Conservation (phyloP, 805 yeast genomes). For the Schizosaccharomyces lindneri region DNA sequence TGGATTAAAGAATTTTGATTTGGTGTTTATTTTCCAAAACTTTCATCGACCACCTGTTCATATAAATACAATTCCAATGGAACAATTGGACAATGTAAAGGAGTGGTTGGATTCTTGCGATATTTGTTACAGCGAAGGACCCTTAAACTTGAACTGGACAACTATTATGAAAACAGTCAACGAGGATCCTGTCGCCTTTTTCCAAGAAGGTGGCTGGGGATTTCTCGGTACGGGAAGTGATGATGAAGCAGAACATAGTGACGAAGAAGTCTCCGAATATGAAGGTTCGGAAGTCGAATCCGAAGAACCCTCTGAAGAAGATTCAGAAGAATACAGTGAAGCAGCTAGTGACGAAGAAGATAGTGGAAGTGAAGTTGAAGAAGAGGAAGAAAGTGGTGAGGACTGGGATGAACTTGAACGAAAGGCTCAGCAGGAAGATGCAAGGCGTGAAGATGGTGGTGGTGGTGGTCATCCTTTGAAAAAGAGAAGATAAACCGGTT, state of each 20-base stretch:
- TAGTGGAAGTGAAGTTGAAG: constrained; percentile 10
- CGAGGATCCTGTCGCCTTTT: constrained; percentile 84
- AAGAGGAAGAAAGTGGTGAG: constrained; percentile 3
- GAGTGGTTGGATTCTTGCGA: constrained; percentile 97
- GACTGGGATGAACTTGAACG: constrained; percentile 28
- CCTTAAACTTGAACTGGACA: constrained; percentile 85
- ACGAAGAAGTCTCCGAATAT: constrained; percentile 40
- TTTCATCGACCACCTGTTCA: constrained; percentile 70
- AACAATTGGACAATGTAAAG: constrained; percentile 69
- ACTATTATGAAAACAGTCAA: constrained; percentile 83
- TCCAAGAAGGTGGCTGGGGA: constrained; percentile 86
- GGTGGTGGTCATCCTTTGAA: background rate
- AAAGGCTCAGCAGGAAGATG: constrained; percentile 28
- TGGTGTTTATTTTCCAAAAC: constrained; percentile 91
- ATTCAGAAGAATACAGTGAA: constrained; percentile 12
- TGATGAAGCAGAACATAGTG: constrained; percentile 41
- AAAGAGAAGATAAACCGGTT: background rate
- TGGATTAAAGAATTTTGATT: constrained; percentile 84
- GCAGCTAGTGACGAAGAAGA: constrained; percentile 6
- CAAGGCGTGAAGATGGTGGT: constrained; percentile 1
- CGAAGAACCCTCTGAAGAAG: constrained; percentile 20
- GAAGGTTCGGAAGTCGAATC: constrained; percentile 30
- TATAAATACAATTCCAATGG: constrained; percentile 85
- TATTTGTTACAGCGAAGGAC: constrained; percentile 81
- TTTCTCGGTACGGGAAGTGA: constrained; percentile 78